Evolutionary conservation across 306 rosid genomes (phyloP).

Genomic region (Lathyrus tuberosus): DNA sequence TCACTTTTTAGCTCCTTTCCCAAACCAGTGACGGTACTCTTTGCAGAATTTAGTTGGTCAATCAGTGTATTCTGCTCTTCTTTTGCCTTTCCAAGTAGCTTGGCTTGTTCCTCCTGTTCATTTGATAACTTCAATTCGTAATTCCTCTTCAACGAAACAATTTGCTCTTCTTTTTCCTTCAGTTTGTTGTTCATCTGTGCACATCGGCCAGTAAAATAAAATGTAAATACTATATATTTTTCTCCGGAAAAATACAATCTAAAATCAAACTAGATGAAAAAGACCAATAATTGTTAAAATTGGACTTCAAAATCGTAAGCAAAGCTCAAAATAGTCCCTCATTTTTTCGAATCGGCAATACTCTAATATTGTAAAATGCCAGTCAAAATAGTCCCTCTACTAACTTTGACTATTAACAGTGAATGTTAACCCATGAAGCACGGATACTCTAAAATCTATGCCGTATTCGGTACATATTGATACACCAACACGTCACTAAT

Average conservation of each 20-base stretch:
- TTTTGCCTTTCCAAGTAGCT: constrained; percentile 66
- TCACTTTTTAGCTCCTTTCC: constrained; percentile 66
- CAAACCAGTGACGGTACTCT: constrained; percentile 51
- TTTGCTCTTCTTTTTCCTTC: constrained; percentile 71
- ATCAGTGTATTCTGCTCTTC: constrained; percentile 64
- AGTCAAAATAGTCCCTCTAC: too few species aligned
- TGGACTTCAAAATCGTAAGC: too few species aligned
- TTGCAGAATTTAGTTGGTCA: constrained; percentile 62
- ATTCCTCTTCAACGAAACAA: constrained; percentile 59
- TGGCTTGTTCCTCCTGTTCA: constrained; percentile 66
- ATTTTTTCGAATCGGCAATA: too few species aligned
- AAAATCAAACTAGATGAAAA: constrained; percentile 33
- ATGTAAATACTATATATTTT: not conserved
- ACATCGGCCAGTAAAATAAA: constrained; percentile 44
- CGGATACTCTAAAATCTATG: too few species aligned
- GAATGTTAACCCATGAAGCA: too few species aligned
- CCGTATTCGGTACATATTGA: too few species aligned
- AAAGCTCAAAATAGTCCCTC: too few species aligned
- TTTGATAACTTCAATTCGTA: constrained; percentile 64
- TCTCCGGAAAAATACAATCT: not conserved
- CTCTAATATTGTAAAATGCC: too few species aligned
- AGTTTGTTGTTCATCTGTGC: constrained; percentile 66
- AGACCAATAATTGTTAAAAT: not conserved
- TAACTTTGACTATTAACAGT: too few species aligned
- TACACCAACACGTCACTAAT: too few species aligned